Evolutionary conservation across 495 filamentous ascomycete species (phyloP).

Genomic region (Darksidea phi): DNA sequence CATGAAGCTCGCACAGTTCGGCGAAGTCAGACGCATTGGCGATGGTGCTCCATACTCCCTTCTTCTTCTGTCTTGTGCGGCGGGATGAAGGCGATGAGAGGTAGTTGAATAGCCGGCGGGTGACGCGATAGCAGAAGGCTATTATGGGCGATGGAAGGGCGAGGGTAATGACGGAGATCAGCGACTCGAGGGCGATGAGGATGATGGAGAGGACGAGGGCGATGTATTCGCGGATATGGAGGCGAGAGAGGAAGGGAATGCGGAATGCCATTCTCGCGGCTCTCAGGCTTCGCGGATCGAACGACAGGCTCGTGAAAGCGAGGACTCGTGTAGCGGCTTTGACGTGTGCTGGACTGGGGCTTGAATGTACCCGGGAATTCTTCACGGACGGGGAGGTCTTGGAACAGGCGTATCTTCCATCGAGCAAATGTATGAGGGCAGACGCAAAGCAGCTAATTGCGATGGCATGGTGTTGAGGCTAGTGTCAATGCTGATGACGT

Average conservation of each 20-base stretch:
- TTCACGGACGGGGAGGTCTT: neutral
- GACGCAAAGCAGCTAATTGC: neutral
- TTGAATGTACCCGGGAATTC: neutral
- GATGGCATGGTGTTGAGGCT: constrained; percentile 13
- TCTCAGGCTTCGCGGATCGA: too few species aligned
- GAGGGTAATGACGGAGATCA: constrained; percentile 85
- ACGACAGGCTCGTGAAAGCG: neutral
- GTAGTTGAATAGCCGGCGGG: constrained; percentile 77
- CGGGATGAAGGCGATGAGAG: constrained; percentile 68
- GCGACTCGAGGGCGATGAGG: constrained; percentile 73
- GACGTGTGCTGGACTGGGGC: neutral
- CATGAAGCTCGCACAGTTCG: constrained; percentile 83
- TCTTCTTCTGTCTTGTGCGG: constrained; percentile 58
- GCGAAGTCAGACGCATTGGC: constrained; percentile 80
- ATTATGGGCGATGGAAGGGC: constrained; percentile 73
- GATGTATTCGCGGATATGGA: constrained; percentile 82
- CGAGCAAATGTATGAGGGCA: neutral
- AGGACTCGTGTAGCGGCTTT: neutral
- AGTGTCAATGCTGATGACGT: constrained; percentile 14
- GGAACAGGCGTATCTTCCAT: neutral
- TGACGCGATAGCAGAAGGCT: constrained; percentile 75
- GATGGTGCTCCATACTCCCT: constrained; percentile 52
- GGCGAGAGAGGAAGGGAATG: constrained; percentile 78
- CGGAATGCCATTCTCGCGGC: constrained; percentile 55
- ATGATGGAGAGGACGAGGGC: constrained; percentile 79